These are phyloP conservation scores for Colletotrichum chrysophilum DNA, from an alignment of 2,329 filamentous ascomycete species.

Conservation along the genomic window DNA sequence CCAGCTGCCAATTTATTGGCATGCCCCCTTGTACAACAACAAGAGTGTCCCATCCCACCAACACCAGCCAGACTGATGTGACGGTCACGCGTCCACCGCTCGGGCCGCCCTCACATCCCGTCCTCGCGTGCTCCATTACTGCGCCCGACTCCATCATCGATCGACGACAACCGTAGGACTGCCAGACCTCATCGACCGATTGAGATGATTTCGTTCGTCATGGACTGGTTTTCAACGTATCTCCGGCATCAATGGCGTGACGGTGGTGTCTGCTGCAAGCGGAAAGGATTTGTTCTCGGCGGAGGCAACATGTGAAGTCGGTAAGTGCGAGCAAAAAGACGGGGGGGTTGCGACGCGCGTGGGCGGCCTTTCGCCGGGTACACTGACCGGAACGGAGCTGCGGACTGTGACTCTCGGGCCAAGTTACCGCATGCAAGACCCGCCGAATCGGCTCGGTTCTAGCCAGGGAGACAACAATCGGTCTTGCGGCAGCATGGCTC, in stretches of 20 bases:
- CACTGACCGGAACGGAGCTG: constrained; percentile 13
- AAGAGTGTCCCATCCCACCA: background rate
- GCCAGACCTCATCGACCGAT: background rate
- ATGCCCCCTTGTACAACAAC: background rate
- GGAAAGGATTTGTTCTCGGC: background rate
- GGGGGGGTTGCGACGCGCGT: background rate
- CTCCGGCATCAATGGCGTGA: background rate
- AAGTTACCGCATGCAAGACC: constrained; percentile 9
- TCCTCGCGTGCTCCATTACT: background rate
- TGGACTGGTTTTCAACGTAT: background rate
- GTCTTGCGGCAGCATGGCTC: background rate
- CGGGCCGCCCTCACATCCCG: constrained; percentile 15
- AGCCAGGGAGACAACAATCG: background rate
- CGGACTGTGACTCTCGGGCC: constrained; percentile 10
- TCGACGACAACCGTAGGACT: background rate
- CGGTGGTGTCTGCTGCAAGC: background rate
- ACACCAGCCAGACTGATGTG: background rate
- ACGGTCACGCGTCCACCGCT: background rate
- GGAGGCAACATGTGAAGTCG: background rate
- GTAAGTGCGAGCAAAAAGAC: background rate
- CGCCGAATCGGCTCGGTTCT: constrained; percentile 4
- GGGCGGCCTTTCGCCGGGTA: background rate
- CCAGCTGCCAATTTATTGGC: background rate
- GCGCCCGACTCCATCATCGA: background rate
- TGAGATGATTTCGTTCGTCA: background rate